Evolutionary conservation across 768 basidiomycete species (phyloP).

Genomic region (Tricholoma flavovirens): DNA sequence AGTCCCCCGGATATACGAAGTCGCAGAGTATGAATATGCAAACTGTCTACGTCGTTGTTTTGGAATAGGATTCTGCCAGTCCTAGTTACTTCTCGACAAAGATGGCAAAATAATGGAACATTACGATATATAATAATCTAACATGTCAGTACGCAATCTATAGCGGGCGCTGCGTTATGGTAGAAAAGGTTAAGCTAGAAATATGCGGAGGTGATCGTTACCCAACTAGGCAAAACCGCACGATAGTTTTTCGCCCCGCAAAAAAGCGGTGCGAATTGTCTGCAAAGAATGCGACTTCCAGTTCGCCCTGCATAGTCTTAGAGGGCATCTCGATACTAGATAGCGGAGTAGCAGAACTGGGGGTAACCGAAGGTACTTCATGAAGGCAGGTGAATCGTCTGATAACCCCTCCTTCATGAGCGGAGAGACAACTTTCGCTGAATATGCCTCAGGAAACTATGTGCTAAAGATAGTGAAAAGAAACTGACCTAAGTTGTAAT

Average conservation of each 20-base stretch:
- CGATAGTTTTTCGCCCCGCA: constrained; percentile 48
- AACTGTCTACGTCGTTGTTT: no score
- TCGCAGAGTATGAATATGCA: no score
- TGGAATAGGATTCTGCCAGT: no score
- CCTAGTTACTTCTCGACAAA: no score
- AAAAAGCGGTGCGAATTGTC: constrained; percentile 49
- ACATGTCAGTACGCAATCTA: neutral
- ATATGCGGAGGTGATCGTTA: constrained; percentile 14
- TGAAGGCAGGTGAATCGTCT: constrained; percentile 34
- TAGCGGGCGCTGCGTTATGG: neutral
- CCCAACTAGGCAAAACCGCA: constrained; percentile 49
- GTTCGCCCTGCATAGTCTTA: constrained; percentile 47
- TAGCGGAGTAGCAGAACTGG: no score
- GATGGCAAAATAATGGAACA: no score
- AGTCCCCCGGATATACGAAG: no score
- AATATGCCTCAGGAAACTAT: neutral
- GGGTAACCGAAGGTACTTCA: neutral
- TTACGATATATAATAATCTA: neutral
- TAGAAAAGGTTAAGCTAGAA: neutral
- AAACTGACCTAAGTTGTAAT: constrained; percentile 30
- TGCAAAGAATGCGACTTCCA: constrained; percentile 46
- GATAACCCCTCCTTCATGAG: constrained; percentile 27
- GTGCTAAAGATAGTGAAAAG: neutral
- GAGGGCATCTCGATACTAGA: neutral
- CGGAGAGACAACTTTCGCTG: constrained; percentile 27